Conservation (phyloP, 2,329 filamentous ascomycete genomes). For the Triangularia setosa region DNA sequence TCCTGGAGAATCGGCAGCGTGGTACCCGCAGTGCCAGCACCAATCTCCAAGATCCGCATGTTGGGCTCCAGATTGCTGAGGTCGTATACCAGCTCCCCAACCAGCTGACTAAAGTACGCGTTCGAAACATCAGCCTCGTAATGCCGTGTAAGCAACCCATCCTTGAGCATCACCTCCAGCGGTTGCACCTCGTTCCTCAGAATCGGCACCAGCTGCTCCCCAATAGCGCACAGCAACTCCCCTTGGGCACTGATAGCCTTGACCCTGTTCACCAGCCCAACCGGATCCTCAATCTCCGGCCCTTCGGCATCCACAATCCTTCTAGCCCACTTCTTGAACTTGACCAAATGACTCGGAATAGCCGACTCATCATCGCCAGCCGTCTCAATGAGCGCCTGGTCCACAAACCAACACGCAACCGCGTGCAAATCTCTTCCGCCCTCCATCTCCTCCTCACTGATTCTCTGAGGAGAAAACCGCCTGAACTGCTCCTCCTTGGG, state of each 20-base stretch:
- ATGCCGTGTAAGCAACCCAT: conserved; percentile 23
- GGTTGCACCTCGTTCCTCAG: conserved; percentile 25
- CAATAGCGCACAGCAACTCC: conserved; percentile 26
- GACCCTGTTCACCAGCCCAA: background rate
- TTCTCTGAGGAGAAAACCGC: background rate
- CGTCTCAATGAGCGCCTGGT: background rate
- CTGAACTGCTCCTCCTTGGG: background rate
- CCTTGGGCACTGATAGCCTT: conserved; percentile 19
- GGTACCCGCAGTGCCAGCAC: conserved; percentile 38
- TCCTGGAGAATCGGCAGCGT: conserved; percentile 26
- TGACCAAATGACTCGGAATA: background rate
- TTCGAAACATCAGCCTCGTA: conserved; percentile 20
- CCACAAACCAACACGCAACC: background rate
- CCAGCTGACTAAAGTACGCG: background rate
- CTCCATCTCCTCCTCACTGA: background rate
- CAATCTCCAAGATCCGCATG: conserved; percentile 34
- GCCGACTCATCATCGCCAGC: background rate
- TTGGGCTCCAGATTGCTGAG: background rate
- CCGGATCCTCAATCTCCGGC: background rate
- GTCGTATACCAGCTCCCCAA: background rate
- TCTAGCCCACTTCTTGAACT: background rate
- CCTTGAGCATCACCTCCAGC: conserved; percentile 30
- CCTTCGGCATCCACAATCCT: background rate
- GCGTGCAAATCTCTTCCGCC: background rate
- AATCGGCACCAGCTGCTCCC: conserved; percentile 24